Conservation (phyloP, 345 rosid genomes). For the Euphorbia lathyris region DNA sequence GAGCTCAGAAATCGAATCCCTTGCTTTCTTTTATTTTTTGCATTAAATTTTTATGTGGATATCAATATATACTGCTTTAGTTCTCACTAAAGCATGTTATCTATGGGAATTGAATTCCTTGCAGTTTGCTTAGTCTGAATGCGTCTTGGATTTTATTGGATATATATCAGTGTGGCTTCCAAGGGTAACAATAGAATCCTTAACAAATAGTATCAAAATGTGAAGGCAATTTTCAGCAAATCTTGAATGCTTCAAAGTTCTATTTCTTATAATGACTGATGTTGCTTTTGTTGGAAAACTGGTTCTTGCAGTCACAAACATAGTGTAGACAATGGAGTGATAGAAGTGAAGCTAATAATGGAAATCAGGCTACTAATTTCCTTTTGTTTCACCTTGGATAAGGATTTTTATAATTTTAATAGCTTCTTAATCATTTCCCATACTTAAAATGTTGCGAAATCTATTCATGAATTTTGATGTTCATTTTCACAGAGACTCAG, state of each 20-base stretch:
- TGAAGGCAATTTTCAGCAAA: background rate
- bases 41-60: background rate
- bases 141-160: background rate
- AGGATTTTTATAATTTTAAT: background rate
- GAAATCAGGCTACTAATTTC: background rate
- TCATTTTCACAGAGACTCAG: background rate
- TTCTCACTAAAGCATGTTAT: background rate
- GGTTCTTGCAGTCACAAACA: too few species aligned
- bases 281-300: background rate
- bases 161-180: background rate
- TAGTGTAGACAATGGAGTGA: background rate
- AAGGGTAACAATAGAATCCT: background rate
- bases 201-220: background rate
- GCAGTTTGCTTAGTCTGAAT: too few species aligned
- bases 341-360: slow-evolving; percentile 5
- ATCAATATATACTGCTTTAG: background rate
- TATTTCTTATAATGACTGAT: background rate
- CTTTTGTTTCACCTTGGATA: background rate
- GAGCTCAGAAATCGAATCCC: background rate
- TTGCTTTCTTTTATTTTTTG: background rate
- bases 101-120: background rate
- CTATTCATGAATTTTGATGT: background rate
- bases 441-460: background rate
- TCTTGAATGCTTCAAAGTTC: background rate
- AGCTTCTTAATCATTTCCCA: background rate